phyloP scores from a whole-genome alignment of 73 alveolate species.

The Durusdinium trenchii region DNA sequence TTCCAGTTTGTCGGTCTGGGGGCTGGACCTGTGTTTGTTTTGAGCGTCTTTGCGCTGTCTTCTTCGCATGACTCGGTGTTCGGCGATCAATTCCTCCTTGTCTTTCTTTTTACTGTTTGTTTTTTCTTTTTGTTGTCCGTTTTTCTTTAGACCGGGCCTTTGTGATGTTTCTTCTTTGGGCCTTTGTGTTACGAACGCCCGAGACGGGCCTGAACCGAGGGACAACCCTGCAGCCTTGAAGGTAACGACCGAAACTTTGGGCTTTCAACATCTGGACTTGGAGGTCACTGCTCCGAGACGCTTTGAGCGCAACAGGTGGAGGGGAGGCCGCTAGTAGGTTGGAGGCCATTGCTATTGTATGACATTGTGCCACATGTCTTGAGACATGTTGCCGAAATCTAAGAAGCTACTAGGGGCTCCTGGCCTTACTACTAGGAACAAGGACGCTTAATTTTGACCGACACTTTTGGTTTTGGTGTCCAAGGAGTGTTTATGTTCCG shows the following conservation, averaged over 20 bases:
- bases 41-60: too few relatives aligned
- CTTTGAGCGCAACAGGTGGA: not conserved
- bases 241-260: conserved; percentile 56
- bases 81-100: not conserved
- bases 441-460: too few relatives aligned
- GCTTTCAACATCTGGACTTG: conserved; percentile 85
- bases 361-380: not conserved
- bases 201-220: too few relatives aligned
- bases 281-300: conserved; percentile 64
- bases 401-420: not conserved
- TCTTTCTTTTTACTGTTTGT: not conserved
- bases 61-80: not conserved
- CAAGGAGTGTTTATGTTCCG: conserved; percentile 67
- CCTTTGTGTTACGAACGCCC: too few relatives aligned
- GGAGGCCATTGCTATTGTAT: not conserved
- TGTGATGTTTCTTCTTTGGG: too few relatives aligned
- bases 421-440: too few relatives aligned
- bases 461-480: too few relatives aligned
- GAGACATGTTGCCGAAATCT: not conserved
- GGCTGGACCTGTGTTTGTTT: too few relatives aligned
- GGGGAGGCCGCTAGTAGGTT: not conserved
- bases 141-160: too few relatives aligned
- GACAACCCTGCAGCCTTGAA: conserved; percentile 51
- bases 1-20: too few relatives aligned
- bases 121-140: too few relatives aligned